phyloP scores from a whole-genome alignment of 306 rosid species.

The Calophaca sinica region DNA sequence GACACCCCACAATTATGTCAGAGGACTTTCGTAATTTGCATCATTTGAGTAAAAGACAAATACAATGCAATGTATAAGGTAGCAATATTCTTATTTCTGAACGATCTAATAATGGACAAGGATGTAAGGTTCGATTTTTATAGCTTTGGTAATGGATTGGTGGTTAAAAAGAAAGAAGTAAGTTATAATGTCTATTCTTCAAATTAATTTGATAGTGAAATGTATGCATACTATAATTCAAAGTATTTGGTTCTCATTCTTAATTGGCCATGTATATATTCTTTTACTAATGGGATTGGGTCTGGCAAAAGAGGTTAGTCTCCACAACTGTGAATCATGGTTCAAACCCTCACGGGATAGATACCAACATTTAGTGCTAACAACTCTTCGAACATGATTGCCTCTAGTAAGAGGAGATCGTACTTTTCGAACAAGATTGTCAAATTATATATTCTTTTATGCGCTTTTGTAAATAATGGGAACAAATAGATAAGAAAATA shows the following conservation, averaged over 20 bases:
- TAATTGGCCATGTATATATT: slow-evolving; percentile 46
- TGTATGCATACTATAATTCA: slow-evolving; percentile 6
- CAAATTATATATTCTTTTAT: slow-evolving; percentile 3
- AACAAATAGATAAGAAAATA: slow-evolving; percentile 27
- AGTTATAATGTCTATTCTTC: slow-evolving; percentile 37
- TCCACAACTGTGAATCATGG: no score
- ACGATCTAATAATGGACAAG: slow-evolving; percentile 37
- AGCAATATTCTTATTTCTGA: slow-evolving; percentile 12
- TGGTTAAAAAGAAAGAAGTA: slow-evolving; percentile 32
- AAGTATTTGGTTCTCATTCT: slow-evolving; percentile 60
- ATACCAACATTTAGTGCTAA: no score
- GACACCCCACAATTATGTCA: no score
- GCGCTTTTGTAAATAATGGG: slow-evolving; percentile 27
- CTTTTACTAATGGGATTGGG: no score
- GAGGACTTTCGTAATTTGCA: no score
- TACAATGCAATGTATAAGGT: slow-evolving; percentile 5
- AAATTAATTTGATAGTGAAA: slow-evolving; percentile 42
- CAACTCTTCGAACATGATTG: no score
- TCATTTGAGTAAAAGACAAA: background rate
- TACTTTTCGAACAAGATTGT: no score
- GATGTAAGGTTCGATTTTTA: slow-evolving; percentile 40
- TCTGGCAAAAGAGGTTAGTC: no score
- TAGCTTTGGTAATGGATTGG: slow-evolving; percentile 37
- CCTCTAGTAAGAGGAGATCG: no score
- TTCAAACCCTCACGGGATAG: no score